Evolutionary conservation across 1,139 yeast genomes (phyloP).

Genomic region (Hansenula lynferdii): DNA sequence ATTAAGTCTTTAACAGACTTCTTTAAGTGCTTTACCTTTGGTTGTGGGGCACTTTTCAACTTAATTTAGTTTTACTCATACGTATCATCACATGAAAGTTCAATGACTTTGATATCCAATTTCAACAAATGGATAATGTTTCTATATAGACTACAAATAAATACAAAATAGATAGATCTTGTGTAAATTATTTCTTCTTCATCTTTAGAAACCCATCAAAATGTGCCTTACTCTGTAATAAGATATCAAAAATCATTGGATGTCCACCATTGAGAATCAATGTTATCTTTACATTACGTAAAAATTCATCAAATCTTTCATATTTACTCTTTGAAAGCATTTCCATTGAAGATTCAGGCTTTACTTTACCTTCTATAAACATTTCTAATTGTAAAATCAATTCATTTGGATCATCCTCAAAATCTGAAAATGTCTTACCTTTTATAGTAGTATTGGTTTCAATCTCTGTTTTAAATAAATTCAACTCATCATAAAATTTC

Average conservation of each 20-base stretch:
- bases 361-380: conserved; percentile 24
- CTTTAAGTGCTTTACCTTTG: too few relatives aligned
- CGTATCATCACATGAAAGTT: background rate
- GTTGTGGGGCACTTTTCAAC: background rate
- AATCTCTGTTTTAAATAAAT: conserved; percentile 26
- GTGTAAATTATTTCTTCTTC: conserved; percentile 9
- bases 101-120: too few relatives aligned
- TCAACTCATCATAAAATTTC: conserved; percentile 36
- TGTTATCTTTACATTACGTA: conserved; percentile 33
- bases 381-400: conserved; percentile 22
- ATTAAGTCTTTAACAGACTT: conserved; percentile 5
- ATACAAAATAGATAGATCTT: background rate
- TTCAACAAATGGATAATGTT: too few relatives aligned
- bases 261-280: conserved; percentile 40
- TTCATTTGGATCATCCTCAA: conserved; percentile 24
- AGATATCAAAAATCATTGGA: conserved; percentile 36
- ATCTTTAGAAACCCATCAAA: conserved; percentile 22
- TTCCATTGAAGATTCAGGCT: conserved; percentile 11
- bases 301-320: conserved; percentile 32
- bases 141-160: background rate
- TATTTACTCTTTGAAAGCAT: conserved; percentile 14
- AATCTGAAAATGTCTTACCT: conserved; percentile 25
- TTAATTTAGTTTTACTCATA: too few relatives aligned
- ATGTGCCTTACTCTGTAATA: conserved; percentile 13
- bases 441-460: conserved; percentile 23